Percentiles rank a stretch among this genome's conserved stretches.
Evolutionary conservation across 2,329 filamentous ascomycete genomes (phyloP).

Genomic region (Clonostachys chloroleuca): DNA sequence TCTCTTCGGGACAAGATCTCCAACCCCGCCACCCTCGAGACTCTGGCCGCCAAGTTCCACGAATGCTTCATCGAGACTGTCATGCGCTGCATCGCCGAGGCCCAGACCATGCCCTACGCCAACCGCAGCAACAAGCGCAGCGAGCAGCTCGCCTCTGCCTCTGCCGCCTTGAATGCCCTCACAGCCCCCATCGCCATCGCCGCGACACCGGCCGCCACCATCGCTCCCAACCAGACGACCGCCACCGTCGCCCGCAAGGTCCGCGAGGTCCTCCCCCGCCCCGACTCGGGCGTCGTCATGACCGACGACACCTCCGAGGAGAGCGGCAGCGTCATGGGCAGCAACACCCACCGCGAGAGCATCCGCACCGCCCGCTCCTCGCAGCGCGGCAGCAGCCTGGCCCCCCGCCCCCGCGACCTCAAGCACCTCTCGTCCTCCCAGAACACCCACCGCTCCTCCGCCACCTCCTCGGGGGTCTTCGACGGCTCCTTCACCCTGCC

Average conservation of each 20-base stretch:
- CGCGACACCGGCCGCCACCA: background rate
- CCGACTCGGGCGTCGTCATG: constrained; percentile 30
- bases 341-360: constrained; percentile 18
- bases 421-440: too few relatives aligned
- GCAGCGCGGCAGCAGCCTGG: constrained; percentile 1
- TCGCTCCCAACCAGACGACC: background rate
- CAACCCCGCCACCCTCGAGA: constrained; percentile 28
- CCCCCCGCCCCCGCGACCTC: background rate
- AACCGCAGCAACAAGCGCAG: constrained; percentile 33
- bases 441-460: too few relatives aligned
- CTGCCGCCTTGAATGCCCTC: background rate
- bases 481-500: too few relatives aligned
- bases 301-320: constrained; percentile 30
- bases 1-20: constrained; percentile 29
- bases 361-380: constrained; percentile 15
- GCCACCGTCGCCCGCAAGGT: constrained; percentile 10
- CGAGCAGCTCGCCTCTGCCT: constrained; percentile 1
- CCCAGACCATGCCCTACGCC: constrained; percentile 29
- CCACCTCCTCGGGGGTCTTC: too few relatives aligned
- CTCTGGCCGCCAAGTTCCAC: constrained; percentile 29
- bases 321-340: constrained; percentile 19
- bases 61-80: constrained; percentile 33
- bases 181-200: background rate
- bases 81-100: constrained; percentile 25
- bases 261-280: constrained; percentile 18